These are phyloP conservation scores for Rickenella mellea DNA, from an alignment of 768 basidiomycete genomes.

Conservation along the genomic window DNA sequence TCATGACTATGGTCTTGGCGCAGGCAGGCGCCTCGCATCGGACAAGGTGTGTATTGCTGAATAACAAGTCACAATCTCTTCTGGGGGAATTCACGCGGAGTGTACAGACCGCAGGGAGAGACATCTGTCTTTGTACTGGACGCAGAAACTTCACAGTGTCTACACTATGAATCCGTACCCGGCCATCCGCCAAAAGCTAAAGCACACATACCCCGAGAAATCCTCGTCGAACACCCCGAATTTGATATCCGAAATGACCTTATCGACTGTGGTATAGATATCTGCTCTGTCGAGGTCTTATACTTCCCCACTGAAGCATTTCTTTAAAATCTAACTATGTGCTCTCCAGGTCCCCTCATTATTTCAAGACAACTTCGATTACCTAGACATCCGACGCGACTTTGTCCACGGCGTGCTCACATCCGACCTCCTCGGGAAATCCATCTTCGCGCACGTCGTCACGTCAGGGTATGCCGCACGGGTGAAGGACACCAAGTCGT, in stretches of 20 bases:
- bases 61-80: too few species aligned
- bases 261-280: conserved; percentile 82
- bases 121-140: conserved; percentile 75
- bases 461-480: conserved; percentile 88
- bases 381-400: conserved; percentile 82
- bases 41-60: conserved; percentile 58
- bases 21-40: conserved; percentile 64
- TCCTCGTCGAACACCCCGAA: conserved; percentile 63
- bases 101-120: conserved; percentile 55
- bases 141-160: conserved; percentile 63
- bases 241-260: conserved; percentile 84
- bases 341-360: conserved; percentile 76
- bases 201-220: conserved; percentile 68
- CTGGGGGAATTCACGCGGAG: too few species aligned
- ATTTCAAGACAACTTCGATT: conserved; percentile 99
- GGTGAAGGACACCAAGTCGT: conserved; percentile 87
- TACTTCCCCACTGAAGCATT: neutral
- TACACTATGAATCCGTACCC: conserved; percentile 75
- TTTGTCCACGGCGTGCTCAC: conserved; percentile 93
- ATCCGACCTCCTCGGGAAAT: conserved; percentile 91
- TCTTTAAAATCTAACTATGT: neutral
- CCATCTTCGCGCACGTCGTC: conserved; percentile 83
- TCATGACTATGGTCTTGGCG: conserved; percentile 94
- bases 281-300: conserved; percentile 84
- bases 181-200: conserved; percentile 57